Evolutionary conservation across 768 basidiomycete species (phyloP).

Genomic region (Clitopilus passeckerianus): DNA sequence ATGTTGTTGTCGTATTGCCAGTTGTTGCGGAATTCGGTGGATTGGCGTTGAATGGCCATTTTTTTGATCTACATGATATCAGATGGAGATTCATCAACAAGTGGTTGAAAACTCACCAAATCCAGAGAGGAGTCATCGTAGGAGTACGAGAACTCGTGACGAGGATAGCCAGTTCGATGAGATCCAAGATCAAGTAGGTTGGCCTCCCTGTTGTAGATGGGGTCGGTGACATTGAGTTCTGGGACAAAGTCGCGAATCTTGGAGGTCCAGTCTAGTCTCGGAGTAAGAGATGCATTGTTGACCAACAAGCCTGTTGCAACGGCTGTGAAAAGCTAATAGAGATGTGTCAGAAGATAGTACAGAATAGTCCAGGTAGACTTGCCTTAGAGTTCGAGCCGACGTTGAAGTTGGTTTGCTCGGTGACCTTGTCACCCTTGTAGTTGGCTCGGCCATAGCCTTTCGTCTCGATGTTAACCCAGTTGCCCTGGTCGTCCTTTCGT

Average conservation of each 20-base stretch:
- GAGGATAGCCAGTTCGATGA: conserved; percentile 21
- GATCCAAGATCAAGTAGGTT: conserved; percentile 20
- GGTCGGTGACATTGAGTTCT: conserved; percentile 18
- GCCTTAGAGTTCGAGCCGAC: conserved; percentile 15
- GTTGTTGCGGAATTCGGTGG: conserved; percentile 18
- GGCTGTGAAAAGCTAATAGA: conserved; percentile 16
- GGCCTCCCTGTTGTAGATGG: conserved; percentile 11
- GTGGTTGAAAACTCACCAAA: conserved; percentile 1
- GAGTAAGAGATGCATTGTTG: conserved; percentile 16
- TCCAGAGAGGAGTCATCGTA: conserved; percentile 2
- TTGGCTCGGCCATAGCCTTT: conserved; percentile 11
- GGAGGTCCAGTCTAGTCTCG: conserved; percentile 16
- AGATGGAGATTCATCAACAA: not conserved
- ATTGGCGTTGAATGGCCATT: conserved; percentile 15
- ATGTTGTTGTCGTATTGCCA: conserved; percentile 22
- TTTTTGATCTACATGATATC: conserved; percentile 8
- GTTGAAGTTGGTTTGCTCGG: not conserved
- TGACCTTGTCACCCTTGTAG: not conserved
- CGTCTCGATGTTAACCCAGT: conserved; percentile 12
- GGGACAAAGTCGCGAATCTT: conserved; percentile 20
- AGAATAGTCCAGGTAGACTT: not conserved
- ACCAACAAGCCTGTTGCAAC: conserved; percentile 20
- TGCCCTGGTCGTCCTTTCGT: conserved; percentile 2
- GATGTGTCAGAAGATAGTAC: not conserved
- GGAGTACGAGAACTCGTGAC: conserved; percentile 12